phyloP scores from a whole-genome alignment of 2,329 filamentous ascomycete genomes.

The Pseudogymnoascus sp. region DNA sequence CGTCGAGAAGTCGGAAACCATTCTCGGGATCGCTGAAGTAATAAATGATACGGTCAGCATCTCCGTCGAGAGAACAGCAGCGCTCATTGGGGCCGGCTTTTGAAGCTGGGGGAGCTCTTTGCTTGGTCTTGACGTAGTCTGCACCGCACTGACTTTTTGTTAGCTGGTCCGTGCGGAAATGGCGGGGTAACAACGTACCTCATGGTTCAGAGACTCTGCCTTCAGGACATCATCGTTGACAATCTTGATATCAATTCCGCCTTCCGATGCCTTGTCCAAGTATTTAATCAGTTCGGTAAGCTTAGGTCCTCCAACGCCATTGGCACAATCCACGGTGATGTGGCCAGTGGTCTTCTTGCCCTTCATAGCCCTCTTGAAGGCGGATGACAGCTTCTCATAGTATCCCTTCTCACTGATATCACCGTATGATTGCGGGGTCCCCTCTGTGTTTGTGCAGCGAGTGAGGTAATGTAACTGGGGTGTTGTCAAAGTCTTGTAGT shows the following conservation, averaged over 20 bases:
- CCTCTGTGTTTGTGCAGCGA: slow-evolving; percentile 86
- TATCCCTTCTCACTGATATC: slow-evolving; percentile 85
- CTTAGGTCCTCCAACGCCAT: slow-evolving; percentile 92
- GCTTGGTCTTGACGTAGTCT: slow-evolving; percentile 95
- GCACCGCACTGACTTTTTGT: slow-evolving; percentile 66
- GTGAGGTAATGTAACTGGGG: slow-evolving; percentile 98
- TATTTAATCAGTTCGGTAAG: slow-evolving; percentile 78
- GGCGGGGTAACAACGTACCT: slow-evolving; percentile 46
- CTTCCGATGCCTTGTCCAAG: slow-evolving; percentile 58
- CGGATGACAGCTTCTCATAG: slow-evolving; percentile 81
- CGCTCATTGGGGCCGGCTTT: slow-evolving; percentile 69
- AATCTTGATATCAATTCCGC: slow-evolving; percentile 71
- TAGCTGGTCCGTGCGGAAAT: not conserved
- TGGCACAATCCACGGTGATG: slow-evolving; percentile 88
- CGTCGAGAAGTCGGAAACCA: slow-evolving; percentile 86
- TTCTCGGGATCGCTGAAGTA: slow-evolving; percentile 80
- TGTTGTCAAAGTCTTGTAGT: slow-evolving; percentile 88
- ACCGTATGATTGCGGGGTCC: slow-evolving; percentile 79
- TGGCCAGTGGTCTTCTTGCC: slow-evolving; percentile 64
- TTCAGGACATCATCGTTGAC: slow-evolving; percentile 90
- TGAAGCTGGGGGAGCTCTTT: slow-evolving; percentile 76
- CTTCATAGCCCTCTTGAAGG: slow-evolving; percentile 76
- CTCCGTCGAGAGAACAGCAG: slow-evolving; percentile 86
- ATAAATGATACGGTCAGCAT: slow-evolving; percentile 92
- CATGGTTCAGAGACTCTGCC: slow-evolving; percentile 79